These are phyloP conservation scores for Plasmodium gonderi DNA, from an alignment of 169 alveolate genomes.

Conservation along the genomic window DNA sequence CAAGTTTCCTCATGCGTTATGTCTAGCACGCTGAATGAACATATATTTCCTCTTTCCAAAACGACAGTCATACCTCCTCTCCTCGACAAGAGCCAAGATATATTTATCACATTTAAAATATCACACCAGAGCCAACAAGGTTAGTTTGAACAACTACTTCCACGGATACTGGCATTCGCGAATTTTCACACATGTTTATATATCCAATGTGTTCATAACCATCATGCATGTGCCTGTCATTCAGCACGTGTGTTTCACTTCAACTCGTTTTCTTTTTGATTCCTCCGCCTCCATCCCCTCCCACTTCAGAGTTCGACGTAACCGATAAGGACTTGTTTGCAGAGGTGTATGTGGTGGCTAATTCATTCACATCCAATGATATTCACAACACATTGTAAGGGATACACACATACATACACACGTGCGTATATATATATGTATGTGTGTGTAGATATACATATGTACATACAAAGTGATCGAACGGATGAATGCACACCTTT, in stretches of 20 bases:
- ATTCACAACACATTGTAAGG: constrained; percentile 33
- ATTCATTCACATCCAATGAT: constrained; percentile 54
- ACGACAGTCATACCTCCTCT: constrained; percentile 48
- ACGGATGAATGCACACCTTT: not conserved
- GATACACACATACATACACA: not conserved
- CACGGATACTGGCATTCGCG: not conserved
- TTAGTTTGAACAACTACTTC: constrained; percentile 2
- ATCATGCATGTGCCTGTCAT: not conserved
- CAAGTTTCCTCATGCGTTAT: too few relatives aligned
- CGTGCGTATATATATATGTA: not conserved
- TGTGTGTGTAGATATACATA: not conserved
- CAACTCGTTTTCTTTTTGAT: not conserved
- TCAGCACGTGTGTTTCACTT: not conserved
- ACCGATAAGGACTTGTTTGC: constrained; percentile 30
- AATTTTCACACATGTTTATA: not conserved
- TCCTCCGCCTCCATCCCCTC: not conserved
- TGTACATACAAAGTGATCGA: not conserved
- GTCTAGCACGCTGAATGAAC: not conserved
- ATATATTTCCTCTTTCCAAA: not conserved
- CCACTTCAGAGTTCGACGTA: constrained; percentile 23
- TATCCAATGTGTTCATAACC: not conserved
- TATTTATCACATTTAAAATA: constrained; percentile 37
- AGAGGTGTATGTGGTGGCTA: constrained; percentile 64
- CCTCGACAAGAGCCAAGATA: constrained; percentile 54
- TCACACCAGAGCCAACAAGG: constrained; percentile 55